A percentile compares a stretch with the other conserved stretches of the same genome.
phyloP scores from a whole-genome alignment of 2,329 filamentous ascomycete species.

The Mycogone perniciosa region DNA sequence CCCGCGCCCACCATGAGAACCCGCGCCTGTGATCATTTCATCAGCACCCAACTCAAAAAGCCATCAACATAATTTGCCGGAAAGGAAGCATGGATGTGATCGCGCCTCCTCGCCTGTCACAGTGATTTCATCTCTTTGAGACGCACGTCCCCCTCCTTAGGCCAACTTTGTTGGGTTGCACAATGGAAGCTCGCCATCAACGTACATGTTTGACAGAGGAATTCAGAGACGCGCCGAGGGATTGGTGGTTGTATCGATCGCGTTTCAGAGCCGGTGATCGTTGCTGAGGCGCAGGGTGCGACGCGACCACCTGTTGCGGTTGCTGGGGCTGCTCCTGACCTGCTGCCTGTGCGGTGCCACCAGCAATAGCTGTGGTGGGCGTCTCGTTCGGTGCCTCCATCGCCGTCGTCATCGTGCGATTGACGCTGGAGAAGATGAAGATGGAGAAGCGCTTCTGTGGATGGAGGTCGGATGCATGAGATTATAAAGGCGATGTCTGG shows the following conservation, averaged over 20 bases:
- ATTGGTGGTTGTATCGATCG: constrained; percentile 56
- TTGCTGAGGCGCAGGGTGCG: constrained; percentile 20
- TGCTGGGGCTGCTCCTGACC: constrained; percentile 13
- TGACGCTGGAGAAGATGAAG: background rate
- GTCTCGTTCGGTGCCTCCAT: constrained; percentile 10
- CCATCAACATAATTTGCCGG: background rate
- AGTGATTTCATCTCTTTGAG: background rate
- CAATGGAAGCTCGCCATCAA: background rate
- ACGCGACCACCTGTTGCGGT: constrained; percentile 16
- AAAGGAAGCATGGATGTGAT: too few species aligned
- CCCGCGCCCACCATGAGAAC: constrained; percentile 94
- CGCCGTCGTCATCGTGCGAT: constrained; percentile 2
- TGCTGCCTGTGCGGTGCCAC: constrained; percentile 2
- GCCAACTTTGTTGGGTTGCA: background rate
- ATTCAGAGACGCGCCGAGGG: constrained; percentile 60
- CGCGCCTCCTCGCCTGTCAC: too few species aligned
- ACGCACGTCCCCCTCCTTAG: background rate
- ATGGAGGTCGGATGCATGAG: background rate
- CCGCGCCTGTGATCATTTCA: constrained; percentile 52
- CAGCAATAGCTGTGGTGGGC: background rate
- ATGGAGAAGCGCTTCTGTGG: background rate
- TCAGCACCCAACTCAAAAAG: background rate
- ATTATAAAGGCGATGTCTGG: background rate
- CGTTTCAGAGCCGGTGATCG: constrained; percentile 31
- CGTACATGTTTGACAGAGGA: constrained; percentile 62